phyloP scores from a whole-genome alignment of 2,329 filamentous ascomycete species.

The Paecilomyces dactylethromorphus region DNA sequence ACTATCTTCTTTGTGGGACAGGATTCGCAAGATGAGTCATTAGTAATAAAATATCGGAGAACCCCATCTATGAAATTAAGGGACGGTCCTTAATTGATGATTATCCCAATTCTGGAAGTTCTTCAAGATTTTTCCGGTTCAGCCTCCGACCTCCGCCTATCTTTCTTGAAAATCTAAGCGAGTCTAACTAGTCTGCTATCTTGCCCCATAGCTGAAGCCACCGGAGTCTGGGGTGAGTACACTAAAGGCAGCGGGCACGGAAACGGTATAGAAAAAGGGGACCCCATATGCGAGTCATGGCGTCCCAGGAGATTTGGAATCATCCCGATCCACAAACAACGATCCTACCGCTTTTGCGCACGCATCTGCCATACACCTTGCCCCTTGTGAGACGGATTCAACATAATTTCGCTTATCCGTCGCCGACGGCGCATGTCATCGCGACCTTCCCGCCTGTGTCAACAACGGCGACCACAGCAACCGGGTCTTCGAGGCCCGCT shows the following conservation, averaged over 20 bases:
- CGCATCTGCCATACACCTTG: conserved; percentile 31
- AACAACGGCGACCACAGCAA: conserved; percentile 1
- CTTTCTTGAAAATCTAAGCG: not conserved
- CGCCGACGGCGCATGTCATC: conserved; percentile 24
- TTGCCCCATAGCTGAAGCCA: no score
- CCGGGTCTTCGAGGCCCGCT: not conserved
- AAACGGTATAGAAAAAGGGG: not conserved
- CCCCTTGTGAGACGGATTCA: conserved; percentile 34
- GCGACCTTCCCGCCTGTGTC: conserved; percentile 22
- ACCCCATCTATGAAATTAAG: not conserved
- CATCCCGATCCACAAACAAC: conserved; percentile 4
- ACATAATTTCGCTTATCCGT: conserved; percentile 24
- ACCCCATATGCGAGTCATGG: not conserved
- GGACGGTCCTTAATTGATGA: not conserved
- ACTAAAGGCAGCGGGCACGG: not conserved
- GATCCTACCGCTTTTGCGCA: conserved; percentile 21
- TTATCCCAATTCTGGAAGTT: no score
- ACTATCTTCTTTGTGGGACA: not conserved
- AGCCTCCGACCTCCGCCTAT: not conserved
- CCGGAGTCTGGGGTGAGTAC: not conserved
- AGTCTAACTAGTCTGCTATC: not conserved
- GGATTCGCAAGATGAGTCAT: not conserved
- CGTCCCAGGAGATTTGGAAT: conserved; percentile 6
- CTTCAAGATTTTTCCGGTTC: not conserved
- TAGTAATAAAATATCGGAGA: not conserved